Evolutionary conservation across 495 filamentous ascomycete genomes (phyloP).

Genomic region (Xylaria acuta): DNA sequence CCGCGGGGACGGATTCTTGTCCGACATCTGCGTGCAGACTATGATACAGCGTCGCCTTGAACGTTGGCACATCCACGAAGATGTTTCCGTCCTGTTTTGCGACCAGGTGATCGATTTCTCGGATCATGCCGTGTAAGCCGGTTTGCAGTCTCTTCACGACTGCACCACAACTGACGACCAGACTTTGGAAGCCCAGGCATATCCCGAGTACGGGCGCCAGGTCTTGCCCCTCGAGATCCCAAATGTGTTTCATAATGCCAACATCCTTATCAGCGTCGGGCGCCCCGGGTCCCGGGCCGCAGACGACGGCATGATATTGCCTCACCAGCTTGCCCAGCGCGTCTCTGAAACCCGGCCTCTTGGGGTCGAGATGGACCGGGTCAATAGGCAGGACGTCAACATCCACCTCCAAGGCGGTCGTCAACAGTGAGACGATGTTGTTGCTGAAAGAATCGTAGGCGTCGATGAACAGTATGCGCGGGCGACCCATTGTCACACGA

Average conservation of each 20-base stretch:
- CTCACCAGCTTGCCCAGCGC: slow-evolving; percentile 54
- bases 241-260: slow-evolving; percentile 79
- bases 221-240: slow-evolving; percentile 65
- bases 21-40: slow-evolving; percentile 74
- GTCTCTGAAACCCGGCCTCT: slow-evolving; percentile 29
- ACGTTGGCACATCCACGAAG: slow-evolving; percentile 57
- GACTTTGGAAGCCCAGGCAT: slow-evolving; percentile 89
- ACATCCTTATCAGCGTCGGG: slow-evolving; percentile 67
- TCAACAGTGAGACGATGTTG: slow-evolving; percentile 83
- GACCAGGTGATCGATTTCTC: slow-evolving; percentile 61
- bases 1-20: slow-evolving; percentile 40
- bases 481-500: slow-evolving; percentile 36
- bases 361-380: slow-evolving; percentile 45
- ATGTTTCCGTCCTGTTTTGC: slow-evolving; percentile 46
- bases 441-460: slow-evolving; percentile 96
- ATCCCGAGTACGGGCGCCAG: slow-evolving; percentile 83
- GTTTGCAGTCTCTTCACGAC: slow-evolving; percentile 65
- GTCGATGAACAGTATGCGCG: slow-evolving; percentile 82
- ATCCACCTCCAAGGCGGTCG: slow-evolving; percentile 65
- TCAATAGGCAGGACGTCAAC: slow-evolving; percentile 80
- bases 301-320: slow-evolving; percentile 76
- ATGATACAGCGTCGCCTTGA: slow-evolving; percentile 86
- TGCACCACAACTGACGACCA: slow-evolving; percentile 72
- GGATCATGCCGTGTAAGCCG: slow-evolving; percentile 83
- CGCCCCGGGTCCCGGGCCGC: slow-evolving; percentile 80